Evolutionary conservation across 1,284 basidiomycete species (phyloP).

Genomic region (Rhodotorula sp.): DNA sequence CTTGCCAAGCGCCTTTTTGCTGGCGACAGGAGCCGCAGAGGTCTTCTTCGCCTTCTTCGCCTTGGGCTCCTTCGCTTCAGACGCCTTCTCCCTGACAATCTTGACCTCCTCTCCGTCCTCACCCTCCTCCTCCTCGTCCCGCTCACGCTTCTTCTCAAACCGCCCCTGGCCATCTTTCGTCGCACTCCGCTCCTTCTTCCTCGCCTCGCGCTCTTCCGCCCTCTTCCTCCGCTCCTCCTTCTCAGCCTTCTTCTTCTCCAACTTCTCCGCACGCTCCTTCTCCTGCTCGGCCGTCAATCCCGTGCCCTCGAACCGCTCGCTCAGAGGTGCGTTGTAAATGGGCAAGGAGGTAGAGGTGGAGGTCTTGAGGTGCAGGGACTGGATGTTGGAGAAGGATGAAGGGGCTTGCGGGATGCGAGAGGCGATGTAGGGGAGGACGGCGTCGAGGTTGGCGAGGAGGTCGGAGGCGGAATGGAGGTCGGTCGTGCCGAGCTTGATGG

Average conservation of each 20-base stretch:
- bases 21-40: no score
- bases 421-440: constrained; percentile 74
- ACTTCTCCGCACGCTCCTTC: constrained; percentile 44
- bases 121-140: background rate
- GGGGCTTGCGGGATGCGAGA: constrained; percentile 58
- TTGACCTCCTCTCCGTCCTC: background rate
- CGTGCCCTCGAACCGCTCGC: constrained; percentile 46
- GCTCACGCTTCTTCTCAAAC: constrained; percentile 23
- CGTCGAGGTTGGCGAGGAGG: constrained; percentile 73
- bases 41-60: background rate
- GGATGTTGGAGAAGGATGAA: constrained; percentile 61
- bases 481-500: constrained; percentile 78
- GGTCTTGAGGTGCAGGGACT: constrained; percentile 88
- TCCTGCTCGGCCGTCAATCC: constrained; percentile 40
- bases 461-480: constrained; percentile 67
- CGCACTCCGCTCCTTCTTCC: constrained; percentile 49
- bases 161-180: constrained; percentile 38
- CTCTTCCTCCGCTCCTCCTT: constrained; percentile 28
- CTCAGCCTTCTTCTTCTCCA: constrained; percentile 37
- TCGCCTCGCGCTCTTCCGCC: constrained; percentile 46
- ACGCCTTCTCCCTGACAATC: background rate
- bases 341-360: constrained; percentile 79
- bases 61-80: background rate
- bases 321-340: constrained; percentile 72
- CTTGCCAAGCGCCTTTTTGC: no score